Evolutionary conservation across 2,329 filamentous ascomycete species (phyloP).

Genomic region (Penicillium sp.): DNA sequence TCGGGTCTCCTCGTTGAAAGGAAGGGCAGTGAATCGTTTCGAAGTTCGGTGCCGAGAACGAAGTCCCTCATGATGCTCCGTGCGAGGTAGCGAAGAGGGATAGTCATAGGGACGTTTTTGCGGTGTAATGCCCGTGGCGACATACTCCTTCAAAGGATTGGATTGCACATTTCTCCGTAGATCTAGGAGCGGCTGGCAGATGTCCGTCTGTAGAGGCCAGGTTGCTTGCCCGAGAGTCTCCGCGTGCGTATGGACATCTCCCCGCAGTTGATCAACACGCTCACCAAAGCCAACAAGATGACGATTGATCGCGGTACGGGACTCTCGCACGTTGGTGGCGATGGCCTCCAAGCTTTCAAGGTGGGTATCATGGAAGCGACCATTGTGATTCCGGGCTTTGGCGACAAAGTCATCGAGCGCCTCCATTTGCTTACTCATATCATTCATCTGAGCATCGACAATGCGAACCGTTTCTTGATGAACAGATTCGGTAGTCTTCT

Average conservation of each 20-base stretch:
- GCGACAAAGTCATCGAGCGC: slow-evolving; percentile 86
- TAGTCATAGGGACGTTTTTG: slow-evolving; percentile 76
- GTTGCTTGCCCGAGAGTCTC: slow-evolving; percentile 55
- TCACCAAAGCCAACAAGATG: slow-evolving; percentile 65
- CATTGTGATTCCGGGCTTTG: slow-evolving; percentile 73
- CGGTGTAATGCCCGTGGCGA: slow-evolving; percentile 78
- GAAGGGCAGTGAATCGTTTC: slow-evolving; percentile 29
- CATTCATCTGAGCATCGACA: slow-evolving; percentile 79
- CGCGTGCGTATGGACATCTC: slow-evolving; percentile 60
- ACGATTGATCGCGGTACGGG: slow-evolving; percentile 63
- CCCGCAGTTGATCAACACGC: slow-evolving; percentile 62
- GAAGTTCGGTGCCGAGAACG: slow-evolving; percentile 48
- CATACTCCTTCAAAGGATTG: slow-evolving; percentile 69
- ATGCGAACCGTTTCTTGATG: slow-evolving; percentile 86
- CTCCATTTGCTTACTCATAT: slow-evolving; percentile 82
- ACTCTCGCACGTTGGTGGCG: slow-evolving; percentile 62
- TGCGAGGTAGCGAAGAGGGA: slow-evolving; percentile 70
- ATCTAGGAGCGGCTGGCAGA: slow-evolving; percentile 64
- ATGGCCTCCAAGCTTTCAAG: slow-evolving; percentile 60
- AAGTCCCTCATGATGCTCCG: slow-evolving; percentile 56
- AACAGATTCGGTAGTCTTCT: slow-evolving; percentile 74
- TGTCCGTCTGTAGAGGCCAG: slow-evolving; percentile 51
- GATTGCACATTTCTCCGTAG: slow-evolving; percentile 64
- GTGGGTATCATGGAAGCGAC: slow-evolving; percentile 66
- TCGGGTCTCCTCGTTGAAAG: slow-evolving; percentile 29